Evolutionary conservation across 1,284 basidiomycete genomes (phyloP).

Genomic region (Ceratobasidium sp.): DNA sequence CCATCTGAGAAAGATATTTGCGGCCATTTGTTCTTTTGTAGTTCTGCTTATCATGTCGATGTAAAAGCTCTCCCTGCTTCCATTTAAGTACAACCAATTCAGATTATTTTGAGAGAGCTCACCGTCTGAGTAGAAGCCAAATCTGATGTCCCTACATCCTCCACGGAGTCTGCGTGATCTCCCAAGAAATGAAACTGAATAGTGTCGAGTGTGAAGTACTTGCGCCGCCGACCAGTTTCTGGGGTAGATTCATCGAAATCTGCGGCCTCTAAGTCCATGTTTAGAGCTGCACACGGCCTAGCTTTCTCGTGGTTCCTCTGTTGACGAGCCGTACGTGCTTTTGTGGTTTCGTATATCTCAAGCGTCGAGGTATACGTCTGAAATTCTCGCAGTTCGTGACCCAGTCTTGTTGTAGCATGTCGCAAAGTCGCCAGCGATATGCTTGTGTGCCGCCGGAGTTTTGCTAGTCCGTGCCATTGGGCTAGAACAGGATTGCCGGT

Average conservation of each 20-base stretch:
- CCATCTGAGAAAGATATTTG: background rate
- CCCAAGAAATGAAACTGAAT: slow-evolving; percentile 51
- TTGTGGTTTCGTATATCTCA: slow-evolving; percentile 46
- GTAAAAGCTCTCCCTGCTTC: slow-evolving; percentile 38
- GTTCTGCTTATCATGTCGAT: background rate
- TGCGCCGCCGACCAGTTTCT: background rate
- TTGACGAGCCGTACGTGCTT: slow-evolving; percentile 44
- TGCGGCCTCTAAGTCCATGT: background rate
- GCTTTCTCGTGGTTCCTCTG: background rate
- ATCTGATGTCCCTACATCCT: slow-evolving; percentile 50
- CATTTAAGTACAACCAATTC: background rate
- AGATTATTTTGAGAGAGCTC: slow-evolving; percentile 28
- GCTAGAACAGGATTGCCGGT: slow-evolving; percentile 43
- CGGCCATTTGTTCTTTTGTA: slow-evolving; percentile 12
- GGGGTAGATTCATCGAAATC: background rate
- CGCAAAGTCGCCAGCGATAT: slow-evolving; percentile 46
- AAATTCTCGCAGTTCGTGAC: slow-evolving; percentile 44
- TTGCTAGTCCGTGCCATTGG: slow-evolving; percentile 51
- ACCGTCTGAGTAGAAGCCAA: slow-evolving; percentile 50
- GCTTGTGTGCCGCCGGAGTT: slow-evolving; percentile 50
- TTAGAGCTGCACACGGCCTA: background rate
- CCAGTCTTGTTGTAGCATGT: slow-evolving; percentile 44
- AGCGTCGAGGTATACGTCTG: slow-evolving; percentile 41
- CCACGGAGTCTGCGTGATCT: slow-evolving; percentile 49
- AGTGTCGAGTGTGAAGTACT: slow-evolving; percentile 47